Evolutionary conservation across 129 eudicot genomes (phyloP), one percentile per base, ranked within the genome.

Genomic region (Artemisia annua): DNA sequence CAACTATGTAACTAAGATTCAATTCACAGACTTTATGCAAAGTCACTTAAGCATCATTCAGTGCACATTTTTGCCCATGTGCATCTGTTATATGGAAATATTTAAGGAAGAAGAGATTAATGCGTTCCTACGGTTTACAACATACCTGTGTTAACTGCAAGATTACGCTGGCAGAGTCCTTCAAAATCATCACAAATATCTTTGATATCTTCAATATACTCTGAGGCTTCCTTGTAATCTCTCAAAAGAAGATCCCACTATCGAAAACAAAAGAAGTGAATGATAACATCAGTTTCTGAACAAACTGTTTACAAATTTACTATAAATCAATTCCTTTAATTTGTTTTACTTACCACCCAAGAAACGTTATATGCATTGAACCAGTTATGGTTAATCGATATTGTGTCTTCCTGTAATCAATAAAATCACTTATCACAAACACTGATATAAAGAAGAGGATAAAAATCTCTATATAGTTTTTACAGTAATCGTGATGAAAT

Each of bases 381-480:
- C 99, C 97, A 91, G 81, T 95, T 95, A 86, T 95, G 97, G 72
- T 95, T 95, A 50, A 95, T 90, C 57, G 97, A 95, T 76, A 95
- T 83, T 17, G 96, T 86, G 74, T 95, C 99, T 74, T 90, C 99
- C 96, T 95, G 97, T 74, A 88, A 86, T 39, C 22, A 66, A 61
- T 63, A 30, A 26, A 55, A 43, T 48, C 53, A 69, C 70, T 67
- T 22, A 70, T 28, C 74, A 63, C 69, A 72, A 79, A 55, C 19
- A 53, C 12, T 17, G 15, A 13, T 11, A 55, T 14, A 39, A 30
- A 13, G 15, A 5, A 24, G 0, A 59, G 4, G 11, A 53, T 53
- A 53, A 64, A 51, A 14, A 39, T 1, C 10, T 58, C 13, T 43
- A 52, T 48, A 30, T 19, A 22, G 19, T 57, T 58, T 39, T 32